These are phyloP conservation scores for Aspergillus nidulans DNA, from an alignment of 495 filamentous ascomycete species.

Conservation along the genomic window DNA sequence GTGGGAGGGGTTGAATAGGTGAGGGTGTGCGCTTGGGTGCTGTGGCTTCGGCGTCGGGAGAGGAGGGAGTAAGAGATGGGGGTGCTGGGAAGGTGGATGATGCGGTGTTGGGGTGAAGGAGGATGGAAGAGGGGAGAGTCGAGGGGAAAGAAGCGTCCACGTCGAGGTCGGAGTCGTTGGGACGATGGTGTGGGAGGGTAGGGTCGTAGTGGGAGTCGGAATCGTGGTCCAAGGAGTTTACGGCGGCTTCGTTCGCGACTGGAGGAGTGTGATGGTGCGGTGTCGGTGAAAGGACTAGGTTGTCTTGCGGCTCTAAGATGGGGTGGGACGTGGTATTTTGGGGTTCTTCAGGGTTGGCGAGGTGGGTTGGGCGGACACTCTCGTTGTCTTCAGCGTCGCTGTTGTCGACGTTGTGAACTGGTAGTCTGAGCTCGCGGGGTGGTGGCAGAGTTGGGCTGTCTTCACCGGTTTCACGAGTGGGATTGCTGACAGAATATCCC, in stretches of 20 bases:
- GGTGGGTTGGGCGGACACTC: slow-evolving; percentile 25
- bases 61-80: slow-evolving; percentile 27
- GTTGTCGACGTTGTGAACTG: slow-evolving; percentile 1
- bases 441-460: slow-evolving; percentile 24
- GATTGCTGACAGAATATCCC: slow-evolving; percentile 44
- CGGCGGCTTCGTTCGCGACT: slow-evolving; percentile 18
- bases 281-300: slow-evolving; percentile 12
- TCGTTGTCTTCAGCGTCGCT: slow-evolving; percentile 15
- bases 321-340: slow-evolving; percentile 18
- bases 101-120: slow-evolving; percentile 32
- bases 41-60: slow-evolving; percentile 37
- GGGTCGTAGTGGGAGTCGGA: slow-evolving; percentile 45
- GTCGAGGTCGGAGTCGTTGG: slow-evolving; percentile 33
- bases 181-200: slow-evolving; percentile 67
- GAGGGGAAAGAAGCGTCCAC: slow-evolving; percentile 8
- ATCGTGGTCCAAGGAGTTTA: background rate
- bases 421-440: slow-evolving; percentile 10
- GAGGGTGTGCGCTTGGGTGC: slow-evolving; percentile 35
- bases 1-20: slow-evolving; percentile 33
- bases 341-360: slow-evolving; percentile 20
- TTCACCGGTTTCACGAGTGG: slow-evolving; percentile 16
- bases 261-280: slow-evolving; percentile 16
- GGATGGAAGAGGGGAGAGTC: slow-evolving; percentile 22
- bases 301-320: slow-evolving; percentile 8
- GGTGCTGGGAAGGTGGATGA: slow-evolving; percentile 36